phyloP scores from a whole-genome alignment of 352 stramenopile species.

The Pythium brachiatum region DNA sequence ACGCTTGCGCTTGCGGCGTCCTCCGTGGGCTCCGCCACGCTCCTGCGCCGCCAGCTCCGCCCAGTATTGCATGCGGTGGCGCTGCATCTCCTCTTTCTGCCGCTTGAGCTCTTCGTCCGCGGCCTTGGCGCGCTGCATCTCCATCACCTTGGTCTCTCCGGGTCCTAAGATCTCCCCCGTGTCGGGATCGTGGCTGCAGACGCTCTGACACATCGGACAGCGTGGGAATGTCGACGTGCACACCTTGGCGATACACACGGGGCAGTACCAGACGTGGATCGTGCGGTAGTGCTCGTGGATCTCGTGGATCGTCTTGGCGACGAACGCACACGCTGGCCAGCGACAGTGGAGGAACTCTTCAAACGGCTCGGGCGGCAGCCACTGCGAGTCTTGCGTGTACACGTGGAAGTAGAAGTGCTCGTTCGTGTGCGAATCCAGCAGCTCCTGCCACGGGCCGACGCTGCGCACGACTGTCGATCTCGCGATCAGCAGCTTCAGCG shows the following conservation, averaged over 20 bases:
- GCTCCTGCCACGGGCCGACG: conserved; percentile 72
- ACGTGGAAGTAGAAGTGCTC: conserved; percentile 87
- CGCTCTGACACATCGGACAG: conserved; percentile 60
- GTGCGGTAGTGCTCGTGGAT: conserved; percentile 75
- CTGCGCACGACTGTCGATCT: conserved; percentile 61
- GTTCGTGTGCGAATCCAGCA: conserved; percentile 76
- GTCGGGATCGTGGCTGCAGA: conserved; percentile 51
- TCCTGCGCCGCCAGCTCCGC: conserved; percentile 40
- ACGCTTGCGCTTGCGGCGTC: conserved; percentile 30
- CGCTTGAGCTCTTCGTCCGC: conserved; percentile 39
- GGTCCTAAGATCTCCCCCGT: conserved; percentile 62
- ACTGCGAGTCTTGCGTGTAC: conserved; percentile 78
- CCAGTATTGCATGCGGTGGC: conserved; percentile 68
- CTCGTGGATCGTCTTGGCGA: conserved; percentile 60
- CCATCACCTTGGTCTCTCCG: conserved; percentile 51
- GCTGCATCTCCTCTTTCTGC: conserved; percentile 56
- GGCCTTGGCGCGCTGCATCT: conserved; percentile 41
- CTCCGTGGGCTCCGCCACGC: conserved; percentile 18
- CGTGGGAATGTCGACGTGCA: conserved; percentile 62
- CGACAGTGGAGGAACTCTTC: conserved; percentile 58
- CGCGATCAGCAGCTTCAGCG: conserved; percentile 64
- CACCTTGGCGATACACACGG: conserved; percentile 68
- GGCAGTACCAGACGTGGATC: conserved; percentile 72
- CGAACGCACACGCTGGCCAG: conserved; percentile 57
- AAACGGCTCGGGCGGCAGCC: conserved; percentile 63